A percentile compares a stretch with the other conserved stretches of the same genome.
Evolutionary conservation across 345 rosid genomes (phyloP).

Genomic region (Mallotus nudiflorus): DNA sequence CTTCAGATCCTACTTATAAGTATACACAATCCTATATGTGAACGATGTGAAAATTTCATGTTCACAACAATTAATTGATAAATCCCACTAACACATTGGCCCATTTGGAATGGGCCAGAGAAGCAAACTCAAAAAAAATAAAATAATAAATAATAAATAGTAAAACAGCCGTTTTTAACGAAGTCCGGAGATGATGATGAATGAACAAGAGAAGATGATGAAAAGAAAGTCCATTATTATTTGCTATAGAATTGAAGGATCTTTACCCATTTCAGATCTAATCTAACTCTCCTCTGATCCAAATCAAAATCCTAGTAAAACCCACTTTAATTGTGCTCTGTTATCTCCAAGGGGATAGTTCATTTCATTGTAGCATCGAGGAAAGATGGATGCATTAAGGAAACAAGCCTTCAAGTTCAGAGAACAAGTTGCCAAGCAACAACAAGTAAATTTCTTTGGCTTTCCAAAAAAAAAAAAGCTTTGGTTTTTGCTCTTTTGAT

Average conservation of each 20-base stretch:
- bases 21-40: too few species aligned
- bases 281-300: slow-evolving; percentile 5
- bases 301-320: background rate
- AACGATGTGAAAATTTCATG: too few species aligned
- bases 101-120: background rate
- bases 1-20: too few species aligned
- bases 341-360: background rate
- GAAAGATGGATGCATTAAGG: slow-evolving; percentile 76
- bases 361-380: background rate
- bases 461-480: too few species aligned
- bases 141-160: too few species aligned
- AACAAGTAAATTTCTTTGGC: slow-evolving; percentile 56
- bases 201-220: too few species aligned
- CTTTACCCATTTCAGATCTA: slow-evolving; percentile 13
- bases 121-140: background rate
- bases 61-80: too few species aligned
- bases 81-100: too few species aligned
- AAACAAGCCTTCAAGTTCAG: slow-evolving; percentile 91
- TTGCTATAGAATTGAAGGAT: too few species aligned
- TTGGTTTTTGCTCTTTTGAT: slow-evolving; percentile 8
- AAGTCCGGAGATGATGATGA: too few species aligned
- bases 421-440: slow-evolving; percentile 97
- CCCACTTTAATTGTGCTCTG: background rate
- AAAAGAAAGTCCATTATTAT: too few species aligned
- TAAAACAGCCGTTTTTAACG: background rate